These are phyloP conservation scores for Saprolegnia parasitica DNA, from an alignment of 352 stramenopile genomes.

Conservation along the genomic window DNA sequence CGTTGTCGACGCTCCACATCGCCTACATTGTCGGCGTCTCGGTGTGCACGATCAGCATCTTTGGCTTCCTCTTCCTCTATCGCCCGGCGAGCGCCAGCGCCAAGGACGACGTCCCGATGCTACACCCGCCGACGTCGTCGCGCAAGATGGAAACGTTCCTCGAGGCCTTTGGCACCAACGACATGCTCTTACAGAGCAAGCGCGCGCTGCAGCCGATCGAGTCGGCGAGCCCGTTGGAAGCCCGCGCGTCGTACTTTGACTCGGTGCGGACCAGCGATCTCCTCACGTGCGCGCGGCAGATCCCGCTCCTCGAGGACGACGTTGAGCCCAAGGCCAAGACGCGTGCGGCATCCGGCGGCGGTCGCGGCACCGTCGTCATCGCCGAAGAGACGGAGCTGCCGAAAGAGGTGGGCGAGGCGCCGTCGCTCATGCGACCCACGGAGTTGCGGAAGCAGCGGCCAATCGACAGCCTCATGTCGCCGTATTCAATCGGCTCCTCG, in stretches of 20 bases:
- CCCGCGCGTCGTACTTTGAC: neutral
- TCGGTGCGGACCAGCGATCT: neutral
- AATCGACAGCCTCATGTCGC: neutral
- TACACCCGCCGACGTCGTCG: neutral
- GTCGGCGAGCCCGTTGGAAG: neutral
- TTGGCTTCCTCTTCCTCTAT: constrained; percentile 22
- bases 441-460: neutral
- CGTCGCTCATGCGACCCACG: neutral
- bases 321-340: neutral
- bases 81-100: neutral
- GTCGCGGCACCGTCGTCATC: neutral
- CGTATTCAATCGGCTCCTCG: neutral
- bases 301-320: constrained; percentile 16
- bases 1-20: constrained; percentile 13
- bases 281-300: constrained; percentile 8
- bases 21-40: constrained; percentile 21
- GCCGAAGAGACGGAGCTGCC: neutral
- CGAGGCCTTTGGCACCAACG: neutral
- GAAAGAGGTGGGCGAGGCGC: neutral
- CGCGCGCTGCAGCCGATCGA: neutral
- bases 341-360: neutral
- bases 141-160: neutral
- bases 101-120: neutral
- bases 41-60: constrained; percentile 14
- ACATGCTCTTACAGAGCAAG: neutral